Evolutionary conservation across 306 rosid genomes (phyloP).

Genomic region (Cyamopsis tetragonoloba): DNA sequence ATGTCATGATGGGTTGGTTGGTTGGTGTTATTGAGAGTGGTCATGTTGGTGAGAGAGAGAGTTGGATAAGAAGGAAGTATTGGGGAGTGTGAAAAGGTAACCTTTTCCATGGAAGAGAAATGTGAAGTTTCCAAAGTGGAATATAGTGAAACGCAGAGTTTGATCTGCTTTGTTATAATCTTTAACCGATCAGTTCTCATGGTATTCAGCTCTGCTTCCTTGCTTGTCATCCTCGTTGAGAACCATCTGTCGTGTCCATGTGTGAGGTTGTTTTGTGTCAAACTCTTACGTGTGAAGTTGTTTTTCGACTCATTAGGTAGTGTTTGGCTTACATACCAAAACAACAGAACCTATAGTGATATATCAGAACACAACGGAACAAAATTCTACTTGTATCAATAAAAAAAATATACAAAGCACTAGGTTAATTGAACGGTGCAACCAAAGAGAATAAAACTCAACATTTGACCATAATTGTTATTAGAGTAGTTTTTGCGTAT

Average conservation of each 20-base stretch:
- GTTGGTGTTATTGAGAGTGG: not conserved
- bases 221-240: not conserved
- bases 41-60: conserved; percentile 5
- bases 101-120: not conserved
- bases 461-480: no score
- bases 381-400: no score
- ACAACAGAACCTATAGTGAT: no score
- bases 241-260: conserved; percentile 11
- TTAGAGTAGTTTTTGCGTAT: no score
- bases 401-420: no score
- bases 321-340: no score
- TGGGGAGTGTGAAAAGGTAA: not conserved
- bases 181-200: not conserved
- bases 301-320: not conserved
- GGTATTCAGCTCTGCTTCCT: not conserved
- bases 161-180: no score
- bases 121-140: not conserved
- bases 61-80: not conserved
- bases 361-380: no score
- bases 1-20: no score
- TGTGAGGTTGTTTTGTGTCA: not conserved
- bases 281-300: not conserved
- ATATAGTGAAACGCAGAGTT: not conserved
- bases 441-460: no score
- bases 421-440: no score